Base-by-base conservation (phyloP, 352 stramenopile genomes). In the Globisporangium splendens region DNA sequence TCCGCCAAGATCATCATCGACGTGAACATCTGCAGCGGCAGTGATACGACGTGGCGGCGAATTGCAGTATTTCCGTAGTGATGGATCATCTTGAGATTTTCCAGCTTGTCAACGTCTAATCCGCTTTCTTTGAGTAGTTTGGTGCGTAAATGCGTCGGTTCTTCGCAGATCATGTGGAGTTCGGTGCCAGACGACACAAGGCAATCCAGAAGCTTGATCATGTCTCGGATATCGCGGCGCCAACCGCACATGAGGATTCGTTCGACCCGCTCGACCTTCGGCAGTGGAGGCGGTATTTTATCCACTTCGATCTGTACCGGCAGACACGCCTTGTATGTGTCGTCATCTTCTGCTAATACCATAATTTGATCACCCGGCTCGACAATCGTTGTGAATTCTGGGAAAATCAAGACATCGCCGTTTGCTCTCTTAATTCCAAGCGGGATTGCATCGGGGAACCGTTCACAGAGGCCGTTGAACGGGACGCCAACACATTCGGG, bases 171-270 rank as follows among this genome's bases (percentile, higher is more conserved):
- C 60, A 97, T 85, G 54, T 93, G 79, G 1, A 96, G 55, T 42
- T 95, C 82, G 0, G 75, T 92, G 22, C 65, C 73, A 7, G 66
- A 66, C 1, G 68, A 46, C 4, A 93, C 85, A 12, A 94, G 60
- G 17, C 79, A 73, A 62, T 96, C 85, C 2, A 96, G 76, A 18
- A 94, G 52, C 31, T 76, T 66, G 47, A 97, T 91, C 75, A 96
- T 95, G 52, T 97, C 88, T 20, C 86, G 83, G 50, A 97, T 89
- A 62, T 97, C 88, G 43, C 89, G 81, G 41, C 88, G 82, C 89
- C 87, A 97, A 1, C 89, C 89, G 46, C 83, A 95, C 69, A 97
- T 89, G 22, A 97, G 59, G 57, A 96, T 89, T 17, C 70, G 70
- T 48, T 97, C 86, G 13, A 66, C 59, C n/a, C 56, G 48, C 0